Evolutionary conservation across 2,329 filamentous ascomycete species (phyloP), one percentile per base, ranked within the genome.

Genomic region (Aspergillus pseudotamarii): DNA sequence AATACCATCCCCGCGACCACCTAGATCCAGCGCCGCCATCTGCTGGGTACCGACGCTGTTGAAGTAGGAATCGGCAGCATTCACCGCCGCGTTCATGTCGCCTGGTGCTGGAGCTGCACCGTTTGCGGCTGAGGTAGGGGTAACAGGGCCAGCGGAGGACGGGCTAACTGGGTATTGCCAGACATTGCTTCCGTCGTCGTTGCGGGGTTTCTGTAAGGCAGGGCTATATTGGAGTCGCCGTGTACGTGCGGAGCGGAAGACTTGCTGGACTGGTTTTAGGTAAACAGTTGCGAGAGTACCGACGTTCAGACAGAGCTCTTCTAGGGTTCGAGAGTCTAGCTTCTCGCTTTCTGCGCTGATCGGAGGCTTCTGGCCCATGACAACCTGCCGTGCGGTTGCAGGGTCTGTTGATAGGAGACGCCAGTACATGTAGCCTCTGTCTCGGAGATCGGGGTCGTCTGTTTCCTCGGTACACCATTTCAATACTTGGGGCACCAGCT

Each of bases 391-490:
- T 2, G 95, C 95, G 0, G 91, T 88, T 57, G 90, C 89, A 70
- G 96, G 94, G 76, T 97, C 94, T 0, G 93, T 96, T 1, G 93
- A 97, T 1, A 99, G 85, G 16, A 99, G 85, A 5, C 95, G 92
- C 95, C 95, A 99, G 83, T 99, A 99, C 94, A 99, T 98, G 82
- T 97, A 99, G 0, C 95, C 95, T 71, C 95, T 86, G 77, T 99
- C 95, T 67, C 95, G 89, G 32, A 99, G 87, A 78, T 99, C 95
- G 0, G 95, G 95, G 78, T 99, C 97, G 75, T 99, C 95, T n/a
- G 94, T 98, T 77, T 98, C 95, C 77, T 98, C 95, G 0, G 95
- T 99, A 5, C 95, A 96, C 94, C 95, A 98, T 79, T 98, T 98
- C 57, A 99, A 83, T 2, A 98, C 94, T 73, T 93, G 93, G 0